phyloP scores from a whole-genome alignment of 1,284 basidiomycete genomes.

The Athelia psychrophila region DNA sequence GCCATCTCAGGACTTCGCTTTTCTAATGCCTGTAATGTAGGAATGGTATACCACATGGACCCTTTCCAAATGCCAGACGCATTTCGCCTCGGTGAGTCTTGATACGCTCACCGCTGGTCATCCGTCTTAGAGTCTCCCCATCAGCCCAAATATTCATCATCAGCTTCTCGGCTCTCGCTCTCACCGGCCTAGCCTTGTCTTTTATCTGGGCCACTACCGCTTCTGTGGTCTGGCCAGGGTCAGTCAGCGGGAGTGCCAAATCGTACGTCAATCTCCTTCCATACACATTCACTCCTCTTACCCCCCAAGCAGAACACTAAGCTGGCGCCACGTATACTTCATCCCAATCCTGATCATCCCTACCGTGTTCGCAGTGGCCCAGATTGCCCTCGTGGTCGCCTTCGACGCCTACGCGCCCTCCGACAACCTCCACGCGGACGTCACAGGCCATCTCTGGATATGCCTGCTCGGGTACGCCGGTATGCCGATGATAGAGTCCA shows the following conservation, averaged over 20 bases:
- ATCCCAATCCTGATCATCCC: neutral
- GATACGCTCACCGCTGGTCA: no score
- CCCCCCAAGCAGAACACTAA: neutral
- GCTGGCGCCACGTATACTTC: neutral
- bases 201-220: neutral
- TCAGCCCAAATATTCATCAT: neutral
- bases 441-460: no score
- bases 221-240: neutral
- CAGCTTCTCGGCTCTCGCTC: neutral
- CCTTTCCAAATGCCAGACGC: neutral
- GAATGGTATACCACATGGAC: neutral
- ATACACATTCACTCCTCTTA: neutral
- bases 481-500: no score
- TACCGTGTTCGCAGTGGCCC: neutral
- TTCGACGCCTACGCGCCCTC: neutral
- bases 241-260: no score
- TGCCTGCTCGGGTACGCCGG: neutral
- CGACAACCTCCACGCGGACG: neutral
- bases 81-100: no score
- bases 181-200: neutral
- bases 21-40: constrained; percentile 4
- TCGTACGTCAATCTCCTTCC: no score
- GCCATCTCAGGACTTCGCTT: neutral
- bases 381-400: neutral
- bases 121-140: no score